Conservation (phyloP, 2,329 filamentous ascomycete species). For the Fusarium luffae region DNA sequence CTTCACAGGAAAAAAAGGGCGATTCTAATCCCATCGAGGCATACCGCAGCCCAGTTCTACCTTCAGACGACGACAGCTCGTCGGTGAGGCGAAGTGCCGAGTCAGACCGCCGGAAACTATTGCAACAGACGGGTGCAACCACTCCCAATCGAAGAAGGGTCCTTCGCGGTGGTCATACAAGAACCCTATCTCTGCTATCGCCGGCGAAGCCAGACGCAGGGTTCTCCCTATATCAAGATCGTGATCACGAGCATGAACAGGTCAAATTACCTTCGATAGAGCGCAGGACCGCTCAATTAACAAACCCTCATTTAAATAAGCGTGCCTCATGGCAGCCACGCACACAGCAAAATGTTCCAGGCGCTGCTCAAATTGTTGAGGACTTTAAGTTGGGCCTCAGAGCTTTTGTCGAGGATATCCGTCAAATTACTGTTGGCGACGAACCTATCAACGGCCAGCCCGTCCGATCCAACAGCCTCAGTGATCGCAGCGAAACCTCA, state of each 20-base stretch:
- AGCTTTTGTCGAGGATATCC: conserved; percentile 95
- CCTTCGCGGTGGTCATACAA: conserved; percentile 73
- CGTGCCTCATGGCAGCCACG: conserved; percentile 70
- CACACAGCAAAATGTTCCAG: conserved; percentile 56
- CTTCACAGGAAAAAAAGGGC: conserved; percentile 79
- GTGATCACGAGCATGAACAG: conserved; percentile 43
- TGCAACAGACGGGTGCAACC: conserved; percentile 61
- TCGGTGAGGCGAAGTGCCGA: conserved; percentile 64
- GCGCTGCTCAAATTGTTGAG: conserved; percentile 81
- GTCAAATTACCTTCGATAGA: conserved; percentile 46
- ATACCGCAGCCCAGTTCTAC: conserved; percentile 54
- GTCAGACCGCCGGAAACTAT: conserved; percentile 76
- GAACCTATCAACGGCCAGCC: conserved; percentile 75
- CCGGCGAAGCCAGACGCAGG: conserved; percentile 62
- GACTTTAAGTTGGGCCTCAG: conserved; percentile 91
- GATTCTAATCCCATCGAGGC: conserved; percentile 69
- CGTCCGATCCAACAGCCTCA: conserved; percentile 36
- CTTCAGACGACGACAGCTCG: conserved; percentile 49
- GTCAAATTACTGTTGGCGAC: conserved; percentile 95
- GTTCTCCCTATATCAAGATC: conserved; percentile 58
- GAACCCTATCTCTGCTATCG: conserved; percentile 84
- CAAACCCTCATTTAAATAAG: conserved; percentile 59
- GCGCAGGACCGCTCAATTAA: conserved; percentile 50
- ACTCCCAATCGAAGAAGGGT: conserved; percentile 66
- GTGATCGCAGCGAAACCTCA: conserved; percentile 37